Percentiles rank a stretch among this genome's conserved stretches.
These are phyloP conservation scores for Penicilliopsis zonata DNA, from an alignment of 495 filamentous ascomycete genomes.

Conservation along the genomic window DNA sequence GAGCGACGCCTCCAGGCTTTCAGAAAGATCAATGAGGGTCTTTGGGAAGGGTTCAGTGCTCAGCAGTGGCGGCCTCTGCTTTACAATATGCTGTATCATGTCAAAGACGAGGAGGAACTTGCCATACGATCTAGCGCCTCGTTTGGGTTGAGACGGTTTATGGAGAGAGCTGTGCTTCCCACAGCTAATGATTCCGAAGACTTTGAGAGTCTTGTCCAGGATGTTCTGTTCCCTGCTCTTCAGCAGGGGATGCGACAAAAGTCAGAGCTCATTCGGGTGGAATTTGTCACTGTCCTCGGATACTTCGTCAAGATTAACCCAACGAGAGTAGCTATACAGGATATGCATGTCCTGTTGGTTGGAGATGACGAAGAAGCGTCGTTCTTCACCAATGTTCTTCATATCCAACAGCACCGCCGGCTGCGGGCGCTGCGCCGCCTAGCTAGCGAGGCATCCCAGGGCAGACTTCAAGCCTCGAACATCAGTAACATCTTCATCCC, in stretches of 20 bases:
- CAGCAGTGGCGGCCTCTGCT: conserved; percentile 84
- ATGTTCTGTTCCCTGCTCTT: conserved; percentile 61
- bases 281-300: conserved; percentile 67
- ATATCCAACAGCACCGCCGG: conserved; percentile 82
- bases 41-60: conserved; percentile 42
- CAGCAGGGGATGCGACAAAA: conserved; percentile 58
- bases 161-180: conserved; percentile 42
- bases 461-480: conserved; percentile 57
- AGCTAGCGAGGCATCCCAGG: conserved; percentile 48
- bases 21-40: conserved; percentile 49
- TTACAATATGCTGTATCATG: conserved; percentile 80
- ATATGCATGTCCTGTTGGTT: conserved; percentile 62
- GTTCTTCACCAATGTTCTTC: conserved; percentile 86
- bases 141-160: conserved; percentile 67
- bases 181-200: conserved; percentile 21
- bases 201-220: conserved; percentile 42
- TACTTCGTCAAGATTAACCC: conserved; percentile 63
- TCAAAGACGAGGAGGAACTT: conserved; percentile 78
- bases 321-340: conserved; percentile 53
- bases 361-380: conserved; percentile 77
- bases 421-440: conserved; percentile 71
- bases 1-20: conserved; percentile 70
- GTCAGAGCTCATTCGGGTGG: conserved; percentile 73
- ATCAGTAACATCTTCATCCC: conserved; percentile 82
- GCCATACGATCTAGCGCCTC: conserved; percentile 78